A percentile compares a stretch with the other conserved stretches of the same genome.
These are phyloP conservation scores for Castanopsis chinensis DNA, from an alignment of 306 rosid genomes.

Conservation along the genomic window DNA sequence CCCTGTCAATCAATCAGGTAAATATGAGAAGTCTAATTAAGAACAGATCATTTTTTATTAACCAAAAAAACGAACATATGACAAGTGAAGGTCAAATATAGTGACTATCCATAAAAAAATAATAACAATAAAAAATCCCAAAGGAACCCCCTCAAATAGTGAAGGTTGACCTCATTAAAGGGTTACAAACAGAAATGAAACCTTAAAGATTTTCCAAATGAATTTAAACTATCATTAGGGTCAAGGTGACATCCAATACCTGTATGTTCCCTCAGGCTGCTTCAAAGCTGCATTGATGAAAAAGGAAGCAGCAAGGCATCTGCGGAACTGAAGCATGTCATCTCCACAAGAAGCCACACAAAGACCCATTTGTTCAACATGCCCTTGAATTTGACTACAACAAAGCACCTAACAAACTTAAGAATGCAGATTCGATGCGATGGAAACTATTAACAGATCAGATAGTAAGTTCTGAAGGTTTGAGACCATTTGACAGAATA, in stretches of 20 bases:
- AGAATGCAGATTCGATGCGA: slow-evolving; percentile 20
- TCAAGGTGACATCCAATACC: slow-evolving; percentile 40
- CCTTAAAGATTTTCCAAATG: background rate
- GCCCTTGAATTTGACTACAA: slow-evolving; percentile 70
- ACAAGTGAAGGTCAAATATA: slow-evolving; percentile 12
- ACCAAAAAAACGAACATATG: background rate
- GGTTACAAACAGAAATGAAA: slow-evolving; percentile 2
- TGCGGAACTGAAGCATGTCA: slow-evolving; percentile 67
- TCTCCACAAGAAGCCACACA: slow-evolving; percentile 74
- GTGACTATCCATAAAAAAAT: background rate
- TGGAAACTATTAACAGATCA: background rate
- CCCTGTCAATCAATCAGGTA: slow-evolving; percentile 54
- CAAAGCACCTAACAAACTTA: slow-evolving; percentile 16
- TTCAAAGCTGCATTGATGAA: slow-evolving; percentile 79
- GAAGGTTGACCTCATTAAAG: background rate
- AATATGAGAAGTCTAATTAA: background rate
- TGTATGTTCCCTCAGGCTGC: slow-evolving; percentile 93
- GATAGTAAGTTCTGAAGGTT: background rate
- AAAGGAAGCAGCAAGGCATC: slow-evolving; percentile 94
- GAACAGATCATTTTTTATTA: background rate
- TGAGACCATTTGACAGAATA: background rate
- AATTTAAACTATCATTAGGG: slow-evolving; percentile 1
- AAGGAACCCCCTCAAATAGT: background rate
- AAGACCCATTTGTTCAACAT: slow-evolving; percentile 78
- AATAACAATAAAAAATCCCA: background rate